Evolutionary conservation across 805 yeast species (phyloP).

Genomic region (Kodamaea laetipori): DNA sequence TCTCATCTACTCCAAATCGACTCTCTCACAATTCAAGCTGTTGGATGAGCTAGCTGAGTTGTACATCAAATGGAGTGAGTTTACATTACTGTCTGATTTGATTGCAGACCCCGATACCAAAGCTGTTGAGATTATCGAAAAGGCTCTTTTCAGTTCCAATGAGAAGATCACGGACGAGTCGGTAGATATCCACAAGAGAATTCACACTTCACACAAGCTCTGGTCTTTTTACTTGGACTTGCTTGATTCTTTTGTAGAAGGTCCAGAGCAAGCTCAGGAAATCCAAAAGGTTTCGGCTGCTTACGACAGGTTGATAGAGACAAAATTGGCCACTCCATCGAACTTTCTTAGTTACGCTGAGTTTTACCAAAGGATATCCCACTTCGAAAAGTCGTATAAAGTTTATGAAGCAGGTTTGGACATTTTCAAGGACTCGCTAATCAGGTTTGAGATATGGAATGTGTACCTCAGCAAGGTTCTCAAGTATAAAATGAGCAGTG

Average conservation of each 20-base stretch:
- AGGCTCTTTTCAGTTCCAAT: conserved; percentile 33
- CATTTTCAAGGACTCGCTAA: conserved; percentile 58
- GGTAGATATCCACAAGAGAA: conserved; percentile 1
- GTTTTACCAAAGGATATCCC: conserved; percentile 51
- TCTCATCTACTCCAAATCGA: conserved; percentile 61
- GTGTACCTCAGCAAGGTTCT: conserved; percentile 60
- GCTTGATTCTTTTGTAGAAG: conserved; percentile 56
- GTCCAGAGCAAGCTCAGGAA: conserved; percentile 26
- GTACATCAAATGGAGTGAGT: conserved; percentile 76
- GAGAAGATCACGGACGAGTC: conserved; percentile 30
- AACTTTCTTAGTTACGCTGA: conserved; percentile 67
- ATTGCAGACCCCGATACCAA: conserved; percentile 43
- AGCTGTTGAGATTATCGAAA: conserved; percentile 37
- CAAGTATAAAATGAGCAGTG: conserved; percentile 18
- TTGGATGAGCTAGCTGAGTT: conserved; percentile 66
- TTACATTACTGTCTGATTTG: conserved; percentile 47
- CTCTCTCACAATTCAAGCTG: conserved; percentile 66
- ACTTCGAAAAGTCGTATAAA: conserved; percentile 52
- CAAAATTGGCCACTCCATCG: conserved; percentile 70
- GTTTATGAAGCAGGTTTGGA: conserved; percentile 71
- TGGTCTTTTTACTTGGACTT: conserved; percentile 79
- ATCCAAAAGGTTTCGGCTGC: conserved; percentile 24
- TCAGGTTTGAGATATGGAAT: conserved; percentile 67
- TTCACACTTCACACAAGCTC: conserved; percentile 53
- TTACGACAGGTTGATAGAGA: conserved; percentile 31